Base-by-base conservation (phyloP, 176 grass and related monocot genomes). In the Oryza glaberrima region DNA sequence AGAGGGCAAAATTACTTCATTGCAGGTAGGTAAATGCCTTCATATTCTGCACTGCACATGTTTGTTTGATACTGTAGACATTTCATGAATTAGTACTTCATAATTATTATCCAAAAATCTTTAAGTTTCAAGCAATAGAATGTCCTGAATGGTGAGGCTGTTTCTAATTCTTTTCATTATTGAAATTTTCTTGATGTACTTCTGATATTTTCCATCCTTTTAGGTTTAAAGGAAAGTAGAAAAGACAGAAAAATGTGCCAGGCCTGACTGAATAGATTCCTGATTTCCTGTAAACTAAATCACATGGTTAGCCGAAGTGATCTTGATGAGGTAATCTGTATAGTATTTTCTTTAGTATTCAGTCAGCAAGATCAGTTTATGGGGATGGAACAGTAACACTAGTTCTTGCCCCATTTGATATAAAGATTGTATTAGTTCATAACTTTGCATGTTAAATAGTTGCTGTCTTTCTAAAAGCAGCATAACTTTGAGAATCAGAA, bases 401-500 rank as follows among this genome's bases (percentile, higher is more conserved):
- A 69, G 38, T 68, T 83, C 34, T 70, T 30, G 13, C 47, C 11
- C 8, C 11, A 5, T 69, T 47, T 65, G 25, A 41, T 86, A 41
- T 86, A 56, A 19, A 16, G 20, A 3, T 48, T 48, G 10, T 48
- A 36, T 28, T 7, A 73, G 49, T 76, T 56, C 45, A 26, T 73
- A 56, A 73, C 61, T 56, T 34, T 35, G 32, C 46, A 77, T 77
- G 41, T 69, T 44, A 44, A 10, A 44, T 44, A 44, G 43, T 44
- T 81, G 26, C 20, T 78, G 14, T 67, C 44, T 86, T 40, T 22
- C 15, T 46, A 69, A 35, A 43, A 79, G 4, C 13, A 82, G 17
- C 17, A 22, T 14, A 67, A 45, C 46, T 71, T 65, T 72, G 64
- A 79, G 75, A 78, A 65, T 46, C 73, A 79, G 75, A 78, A 72